Percentiles rank a stretch among this genome's conserved stretches.
These are phyloP conservation scores for Pleodorina starrii DNA, from an alignment of 139 green algal genomes.

Conservation along the genomic window DNA sequence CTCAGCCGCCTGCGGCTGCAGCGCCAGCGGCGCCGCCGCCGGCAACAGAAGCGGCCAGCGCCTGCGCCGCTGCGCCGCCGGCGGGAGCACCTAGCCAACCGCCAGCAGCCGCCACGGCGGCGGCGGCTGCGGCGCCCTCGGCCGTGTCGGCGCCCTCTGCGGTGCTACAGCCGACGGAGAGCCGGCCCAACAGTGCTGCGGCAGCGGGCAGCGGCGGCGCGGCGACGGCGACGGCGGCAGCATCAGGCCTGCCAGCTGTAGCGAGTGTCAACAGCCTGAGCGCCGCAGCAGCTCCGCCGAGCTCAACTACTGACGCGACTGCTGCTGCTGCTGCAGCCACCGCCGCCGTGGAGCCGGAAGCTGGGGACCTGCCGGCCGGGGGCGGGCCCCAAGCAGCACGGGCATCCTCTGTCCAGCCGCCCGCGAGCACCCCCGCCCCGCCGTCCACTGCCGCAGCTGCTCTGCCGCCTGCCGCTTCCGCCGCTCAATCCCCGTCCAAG, in stretches of 20 bases:
- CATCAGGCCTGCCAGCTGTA: neutral
- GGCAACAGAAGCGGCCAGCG: neutral
- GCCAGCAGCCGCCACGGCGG: neutral
- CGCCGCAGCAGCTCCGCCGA: neutral
- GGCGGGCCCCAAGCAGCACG: neutral
- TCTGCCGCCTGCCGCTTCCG: too few relatives aligned
- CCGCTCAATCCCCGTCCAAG: too few relatives aligned
- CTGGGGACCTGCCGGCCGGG: neutral
- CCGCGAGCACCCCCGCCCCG: neutral
- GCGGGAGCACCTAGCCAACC: neutral
- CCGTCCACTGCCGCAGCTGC: too few relatives aligned
- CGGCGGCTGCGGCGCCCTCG: neutral
- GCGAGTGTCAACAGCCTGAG: conserved; percentile 23
- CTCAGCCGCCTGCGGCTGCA: neutral
- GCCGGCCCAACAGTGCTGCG: neutral
- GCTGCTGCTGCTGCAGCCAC: neutral
- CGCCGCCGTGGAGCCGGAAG: neutral
- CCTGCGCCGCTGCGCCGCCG: too few relatives aligned
- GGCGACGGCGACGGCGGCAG: neutral
- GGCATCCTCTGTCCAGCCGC: neutral
- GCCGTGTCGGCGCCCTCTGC: neutral
- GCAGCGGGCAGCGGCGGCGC: neutral
- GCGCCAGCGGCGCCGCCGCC: neutral
- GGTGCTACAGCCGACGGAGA: neutral
- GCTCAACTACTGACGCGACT: neutral